Evolutionary conservation across 2,329 filamentous ascomycete genomes (phyloP).

Genomic region (Ascochyta rabiei): DNA sequence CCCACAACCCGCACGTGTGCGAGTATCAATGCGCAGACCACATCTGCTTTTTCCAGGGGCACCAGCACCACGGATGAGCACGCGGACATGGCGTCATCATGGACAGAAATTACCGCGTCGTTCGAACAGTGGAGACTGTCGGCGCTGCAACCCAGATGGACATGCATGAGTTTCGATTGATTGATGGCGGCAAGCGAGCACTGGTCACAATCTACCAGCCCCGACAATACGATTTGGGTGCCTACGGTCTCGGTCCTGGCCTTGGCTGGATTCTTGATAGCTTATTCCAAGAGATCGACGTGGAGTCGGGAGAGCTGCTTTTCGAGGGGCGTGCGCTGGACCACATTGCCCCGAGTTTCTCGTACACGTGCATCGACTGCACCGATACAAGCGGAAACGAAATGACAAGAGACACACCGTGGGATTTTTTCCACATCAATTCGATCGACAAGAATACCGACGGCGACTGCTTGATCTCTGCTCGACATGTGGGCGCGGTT

Average conservation of each 20-base stretch:
- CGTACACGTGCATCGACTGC: constrained; percentile 14
- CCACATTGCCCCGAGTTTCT: constrained; percentile 20
- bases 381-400: constrained; percentile 11
- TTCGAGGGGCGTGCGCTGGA: constrained; percentile 48
- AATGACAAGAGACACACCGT: constrained; percentile 16
- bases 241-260: constrained; percentile 41
- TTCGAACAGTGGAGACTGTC: constrained; percentile 9
- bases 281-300: constrained; percentile 51
- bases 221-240: constrained; percentile 46
- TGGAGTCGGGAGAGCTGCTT: constrained; percentile 45
- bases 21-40: constrained; percentile 13
- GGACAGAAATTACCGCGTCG: constrained; percentile 8
- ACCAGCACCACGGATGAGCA: constrained; percentile 14
- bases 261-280: constrained; percentile 51
- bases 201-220: constrained; percentile 45
- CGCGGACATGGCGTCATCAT: constrained; percentile 11
- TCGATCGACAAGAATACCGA: constrained; percentile 49
- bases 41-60: constrained; percentile 13
- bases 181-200: constrained; percentile 10
- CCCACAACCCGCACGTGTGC: constrained; percentile 13
- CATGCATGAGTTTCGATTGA: constrained; percentile 12
- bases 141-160: constrained; percentile 12
- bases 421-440: constrained; percentile 52
- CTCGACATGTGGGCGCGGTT: constrained; percentile 32
- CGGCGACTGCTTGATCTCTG: constrained; percentile 38